A percentile compares a stretch with the other conserved stretches of the same genome.
Evolutionary conservation across 352 stramenopile genomes (phyloP).

Genomic region (Pythium periplocum): DNA sequence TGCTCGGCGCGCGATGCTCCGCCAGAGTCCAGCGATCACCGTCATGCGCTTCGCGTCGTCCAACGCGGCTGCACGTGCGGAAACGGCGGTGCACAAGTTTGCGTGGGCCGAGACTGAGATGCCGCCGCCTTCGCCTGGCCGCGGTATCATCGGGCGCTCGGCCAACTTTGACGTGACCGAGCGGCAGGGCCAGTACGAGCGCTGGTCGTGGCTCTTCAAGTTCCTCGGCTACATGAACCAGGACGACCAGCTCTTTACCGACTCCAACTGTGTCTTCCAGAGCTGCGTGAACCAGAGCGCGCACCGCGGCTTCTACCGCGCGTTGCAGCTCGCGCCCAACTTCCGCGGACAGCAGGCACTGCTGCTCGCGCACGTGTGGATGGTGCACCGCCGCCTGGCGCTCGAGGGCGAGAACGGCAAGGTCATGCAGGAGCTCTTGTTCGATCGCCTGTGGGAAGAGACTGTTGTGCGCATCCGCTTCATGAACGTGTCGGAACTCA

Average conservation of each 20-base stretch:
- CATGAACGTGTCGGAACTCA: conserved; percentile 91
- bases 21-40: neutral
- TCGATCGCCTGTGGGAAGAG: conserved; percentile 96
- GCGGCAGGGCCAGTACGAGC: conserved; percentile 46
- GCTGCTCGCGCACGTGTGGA: conserved; percentile 94
- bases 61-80: conserved; percentile 5
- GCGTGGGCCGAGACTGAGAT: conserved; percentile 75
- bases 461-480: conserved; percentile 91
- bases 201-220: conserved; percentile 80
- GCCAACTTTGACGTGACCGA: conserved; percentile 82
- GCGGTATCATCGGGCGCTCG: conserved; percentile 60
- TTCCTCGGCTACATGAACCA: conserved; percentile 86
- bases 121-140: conserved; percentile 68
- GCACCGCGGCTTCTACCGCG: conserved; percentile 63
- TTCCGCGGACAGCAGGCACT: conserved; percentile 93
- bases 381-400: conserved; percentile 92
- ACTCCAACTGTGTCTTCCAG: conserved; percentile 73
- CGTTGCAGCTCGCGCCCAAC: conserved; percentile 58
- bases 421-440: conserved; percentile 93
- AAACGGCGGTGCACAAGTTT: conserved; percentile 32
- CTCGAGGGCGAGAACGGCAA: conserved; percentile 71
- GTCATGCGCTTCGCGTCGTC: conserved; percentile 21
- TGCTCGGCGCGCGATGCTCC: neutral
- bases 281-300: conserved; percentile 83
- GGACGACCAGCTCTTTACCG: conserved; percentile 68